phyloP scores from a whole-genome alignment of 2,329 filamentous ascomycete genomes.

The Salinomyces thailandicus region DNA sequence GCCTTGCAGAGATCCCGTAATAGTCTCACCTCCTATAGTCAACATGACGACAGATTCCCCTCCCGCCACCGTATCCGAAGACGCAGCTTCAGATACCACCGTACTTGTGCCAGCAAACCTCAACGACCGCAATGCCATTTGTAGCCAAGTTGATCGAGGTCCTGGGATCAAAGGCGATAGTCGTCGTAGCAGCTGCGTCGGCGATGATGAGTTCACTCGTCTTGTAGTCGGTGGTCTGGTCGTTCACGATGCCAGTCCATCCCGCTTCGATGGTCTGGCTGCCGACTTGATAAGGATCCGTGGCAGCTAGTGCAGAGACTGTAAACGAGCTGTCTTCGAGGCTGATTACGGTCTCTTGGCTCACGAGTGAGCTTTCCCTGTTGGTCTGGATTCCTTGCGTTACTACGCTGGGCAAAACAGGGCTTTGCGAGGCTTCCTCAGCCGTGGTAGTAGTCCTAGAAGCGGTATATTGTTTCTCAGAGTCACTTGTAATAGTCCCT shows the following conservation, averaged over 20 bases:
- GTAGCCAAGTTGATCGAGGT: not conserved
- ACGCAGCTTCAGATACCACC: not conserved
- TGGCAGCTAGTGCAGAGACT: not conserved
- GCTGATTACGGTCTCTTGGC: not conserved
- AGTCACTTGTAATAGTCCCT: not conserved
- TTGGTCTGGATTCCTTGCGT: not conserved
- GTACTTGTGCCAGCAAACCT: not conserved
- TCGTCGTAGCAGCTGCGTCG: not conserved
- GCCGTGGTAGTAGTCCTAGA: too few relatives aligned
- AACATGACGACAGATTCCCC: not conserved
- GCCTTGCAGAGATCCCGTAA: not conserved
- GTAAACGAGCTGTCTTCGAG: not conserved
- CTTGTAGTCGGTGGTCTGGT: not conserved
- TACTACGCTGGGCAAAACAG: not conserved
- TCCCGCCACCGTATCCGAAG: not conserved
- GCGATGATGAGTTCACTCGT: not conserved
- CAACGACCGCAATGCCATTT: not conserved
- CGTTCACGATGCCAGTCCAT: not conserved
- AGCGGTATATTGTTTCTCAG: too few relatives aligned
- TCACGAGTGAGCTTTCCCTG: too few relatives aligned
- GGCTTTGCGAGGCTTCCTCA: too few relatives aligned
- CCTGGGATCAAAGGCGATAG: not conserved
- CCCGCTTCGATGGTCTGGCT: not conserved
- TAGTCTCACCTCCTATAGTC: not conserved
- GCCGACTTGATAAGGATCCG: not conserved